phyloP scores from a whole-genome alignment of 2,329 filamentous ascomycete species.

The Chaetoscypha palmicola region DNA sequence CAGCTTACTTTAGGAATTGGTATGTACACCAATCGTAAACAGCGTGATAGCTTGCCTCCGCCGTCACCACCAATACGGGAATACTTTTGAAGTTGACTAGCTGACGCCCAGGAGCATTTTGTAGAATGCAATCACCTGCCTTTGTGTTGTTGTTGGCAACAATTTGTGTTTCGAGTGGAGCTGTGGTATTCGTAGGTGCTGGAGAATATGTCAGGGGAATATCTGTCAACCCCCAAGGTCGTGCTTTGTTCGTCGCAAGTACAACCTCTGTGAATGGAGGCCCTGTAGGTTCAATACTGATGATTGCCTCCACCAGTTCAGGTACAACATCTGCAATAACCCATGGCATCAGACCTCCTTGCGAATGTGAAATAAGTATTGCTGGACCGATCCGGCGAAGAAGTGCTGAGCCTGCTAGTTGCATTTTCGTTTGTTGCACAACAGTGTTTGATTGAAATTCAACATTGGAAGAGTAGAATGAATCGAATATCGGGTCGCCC shows the following conservation, averaged over 20 bases:
- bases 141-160: constrained; percentile 21
- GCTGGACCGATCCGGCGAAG: constrained; percentile 20
- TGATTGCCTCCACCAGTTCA: constrained; percentile 35
- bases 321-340: constrained; percentile 38
- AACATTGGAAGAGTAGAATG: constrained; percentile 34
- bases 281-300: constrained; percentile 41
- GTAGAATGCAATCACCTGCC: constrained; percentile 29
- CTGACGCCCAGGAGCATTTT: constrained; percentile 32
- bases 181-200: constrained; percentile 32
- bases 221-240: constrained; percentile 41
- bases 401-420: constrained; percentile 34
- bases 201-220: constrained; percentile 44
- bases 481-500: constrained; percentile 23
- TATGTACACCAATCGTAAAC: constrained; percentile 40
- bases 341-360: constrained; percentile 38
- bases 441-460: constrained; percentile 32
- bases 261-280: constrained; percentile 41
- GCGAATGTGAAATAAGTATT: constrained; percentile 34
- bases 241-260: constrained; percentile 28
- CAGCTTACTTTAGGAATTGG: constrained; percentile 38
- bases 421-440: constrained; percentile 34
- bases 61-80: constrained; percentile 36
- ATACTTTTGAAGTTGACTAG: constrained; percentile 33
- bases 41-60: constrained; percentile 39
- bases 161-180: constrained; percentile 31